Evolutionary conservation across 805 yeast genomes (phyloP).

Genomic region (Wickerhamomyces rabaulensis): DNA sequence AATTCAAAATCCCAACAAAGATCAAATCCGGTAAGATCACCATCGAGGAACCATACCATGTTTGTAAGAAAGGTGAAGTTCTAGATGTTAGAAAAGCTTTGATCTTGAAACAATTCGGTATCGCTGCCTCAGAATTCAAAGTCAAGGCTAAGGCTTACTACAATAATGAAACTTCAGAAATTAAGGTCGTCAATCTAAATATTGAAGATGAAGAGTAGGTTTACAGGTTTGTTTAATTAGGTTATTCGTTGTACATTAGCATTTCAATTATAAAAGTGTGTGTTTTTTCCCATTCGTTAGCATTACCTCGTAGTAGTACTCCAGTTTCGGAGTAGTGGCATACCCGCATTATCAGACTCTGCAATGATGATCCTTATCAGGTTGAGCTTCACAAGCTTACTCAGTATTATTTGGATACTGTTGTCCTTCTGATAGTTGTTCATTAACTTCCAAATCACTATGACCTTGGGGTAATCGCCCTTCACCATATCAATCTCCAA

Average conservation of each 20-base stretch:
- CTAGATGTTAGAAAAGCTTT: conserved; percentile 89
- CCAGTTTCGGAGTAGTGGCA: not conserved
- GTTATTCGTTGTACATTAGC: conserved; percentile 11
- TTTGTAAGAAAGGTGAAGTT: conserved; percentile 73
- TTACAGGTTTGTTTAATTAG: not conserved
- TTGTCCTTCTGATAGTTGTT: not conserved
- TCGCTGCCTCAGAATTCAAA: conserved; percentile 88
- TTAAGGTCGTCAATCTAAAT: conserved; percentile 29
- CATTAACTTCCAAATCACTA: not conserved
- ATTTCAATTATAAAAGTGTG: not conserved
- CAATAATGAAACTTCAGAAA: conserved; percentile 47
- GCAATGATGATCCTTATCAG: not conserved
- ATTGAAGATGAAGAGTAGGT: conserved; percentile 23
- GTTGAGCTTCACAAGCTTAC: conserved; percentile 3
- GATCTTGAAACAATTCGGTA: conserved; percentile 89
- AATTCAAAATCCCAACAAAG: conserved; percentile 85
- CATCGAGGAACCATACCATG: conserved; percentile 69
- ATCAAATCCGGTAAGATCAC: conserved; percentile 85
- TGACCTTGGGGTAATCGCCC: not conserved
- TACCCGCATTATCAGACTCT: not conserved
- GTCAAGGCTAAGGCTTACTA: conserved; percentile 76
- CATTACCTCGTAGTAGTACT: not conserved
- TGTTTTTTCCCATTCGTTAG: not conserved
- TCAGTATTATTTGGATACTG: conserved; percentile 2
- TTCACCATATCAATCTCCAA: not conserved